Evolutionary conservation across 306 rosid genomes (phyloP), one percentile per base, ranked within the genome.

Genomic region (Purshia tridentata): DNA sequence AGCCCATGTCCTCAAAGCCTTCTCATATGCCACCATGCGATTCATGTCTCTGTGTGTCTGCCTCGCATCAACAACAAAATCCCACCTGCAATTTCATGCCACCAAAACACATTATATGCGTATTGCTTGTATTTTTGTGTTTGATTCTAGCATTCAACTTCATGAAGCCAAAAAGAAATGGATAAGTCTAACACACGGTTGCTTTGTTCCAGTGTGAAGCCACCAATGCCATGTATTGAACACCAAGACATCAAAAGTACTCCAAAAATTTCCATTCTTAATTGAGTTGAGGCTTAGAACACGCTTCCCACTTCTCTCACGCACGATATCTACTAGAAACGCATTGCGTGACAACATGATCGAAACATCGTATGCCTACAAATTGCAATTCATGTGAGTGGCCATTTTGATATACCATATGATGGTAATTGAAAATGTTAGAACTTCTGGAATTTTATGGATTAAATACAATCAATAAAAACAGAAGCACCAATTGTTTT

Each of bases 201-300:
- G 86, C 64, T 85, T 83, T 37, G 73, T 76, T 69, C 88, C 86
- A 0, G 74, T 79, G 66, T 83, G 89, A 81, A 81, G 80, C 89
- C 92, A 88, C 92, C 90, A 85, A 80, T 88, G 92, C 90, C 88
- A 85, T 9, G 90, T 76, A 40, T 88, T 54, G 76, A 88, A 88
- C 29, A 85, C 77, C 73, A 88, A 48, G 0, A 85, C 78, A 52
- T 88, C 88, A 13, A 37, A 46, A 7, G 75, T 79, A 69, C 70
- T 70, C 92, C 90, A 88, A 1, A 16, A 0, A 15, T 64, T 44
- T 1, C 74, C 85, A 15, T 66, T 62, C 45, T 39, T 23, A 66
- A 85, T 83, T 2, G 88, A 85, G 37, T 85, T 77, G 1, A 85
- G 85, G 23, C 75, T 61, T 5, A 88, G 18, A 3, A 83, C 82